Base-by-base conservation (phyloP, 2,329 filamentous ascomycete species). In the Lachnellula arida region DNA sequence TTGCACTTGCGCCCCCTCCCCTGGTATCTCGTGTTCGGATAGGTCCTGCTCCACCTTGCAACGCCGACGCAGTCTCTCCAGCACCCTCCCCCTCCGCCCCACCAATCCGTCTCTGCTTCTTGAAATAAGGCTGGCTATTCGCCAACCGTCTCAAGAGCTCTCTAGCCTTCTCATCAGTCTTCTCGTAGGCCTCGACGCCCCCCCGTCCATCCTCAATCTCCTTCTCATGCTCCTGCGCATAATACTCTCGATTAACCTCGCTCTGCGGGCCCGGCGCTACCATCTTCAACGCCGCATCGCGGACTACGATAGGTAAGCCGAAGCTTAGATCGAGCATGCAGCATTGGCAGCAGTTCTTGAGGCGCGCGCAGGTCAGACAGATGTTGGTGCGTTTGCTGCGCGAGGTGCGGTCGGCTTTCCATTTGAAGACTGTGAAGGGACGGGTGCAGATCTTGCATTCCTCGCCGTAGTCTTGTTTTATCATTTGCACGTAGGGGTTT, bases 271-370 rank as follows among this genome's bases (percentile, higher is more conserved):
- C 94, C 0, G 94, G 92, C 0, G 93, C 92, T 43, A 97, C 89
- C 88, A 99, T 96, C 78, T 97, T 97, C 61, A 99, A 79, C 5
- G 95, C 94, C 3, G 94, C 94, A 77, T 99, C 94, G 69, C 94
- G 86, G 56, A 99, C 89, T 14, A 92, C 89, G 68, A 99, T 96
- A 11, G 94, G 94, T 28, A 99, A 79, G 23, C 94, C 95, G 69
- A 97, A 99, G 12, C 90, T 93, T 58, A 99, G 77, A 79, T 99
- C 94, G 52, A 99, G 86, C 91, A 97, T 97, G 78, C 94, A 99
- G 75, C 88, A 93, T 77, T 99, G 94, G 70, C 94, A 99, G 77
- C 94, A 97, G 77, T 99, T 99, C 76, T 99, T 99, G 63, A 97
- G 81, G 46, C 94, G 88, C 22, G 94, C 93, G 77, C 94, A 99